Base-by-base conservation (phyloP, 2,329 filamentous ascomycete species). In the Pseudogymnoascus sp. region DNA sequence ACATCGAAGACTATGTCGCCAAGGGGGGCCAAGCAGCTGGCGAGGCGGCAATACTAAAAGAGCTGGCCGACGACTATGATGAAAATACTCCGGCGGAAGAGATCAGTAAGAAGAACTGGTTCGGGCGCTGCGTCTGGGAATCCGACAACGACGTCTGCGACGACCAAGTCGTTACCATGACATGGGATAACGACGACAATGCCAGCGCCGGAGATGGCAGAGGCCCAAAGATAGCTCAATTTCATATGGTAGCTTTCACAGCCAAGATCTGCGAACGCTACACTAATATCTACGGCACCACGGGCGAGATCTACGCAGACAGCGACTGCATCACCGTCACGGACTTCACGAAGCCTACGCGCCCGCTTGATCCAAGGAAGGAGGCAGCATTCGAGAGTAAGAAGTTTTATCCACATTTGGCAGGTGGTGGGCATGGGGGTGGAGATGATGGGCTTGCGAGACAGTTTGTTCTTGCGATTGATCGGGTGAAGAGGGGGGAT, bases 171-270 rank as follows among this genome's bases (percentile, higher is more conserved):
- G 94, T 97, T 17, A 93, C 89, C 0, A 84, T 97, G 60, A 85
- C 83, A 3, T 97, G 93, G 92, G 88, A 92, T 10, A 90, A 95
- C 47, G 86, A 89, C 63, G 69, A 73, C 11, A 24, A 50, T 11
- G 57, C 37, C 35, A 59, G 21, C 13, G 10, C 33, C 7, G 15
- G 40, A 5, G 39, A 59, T 36, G 47, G 60, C n/a, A 78, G 85
- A 24, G 84, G 84, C 1, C 84, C 90, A 44, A 97, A 97, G 76
- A 91, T 88, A 13, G 93, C 92, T 0, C 86, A 86, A 1, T 89
- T 97, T 72, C 93, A 97, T 74, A 97, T 97, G 93, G 87, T 93
- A 2, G 92, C 93, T 1, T 90, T 92, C 64, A 96, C 92, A 0
- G 86, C 90, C 70, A 87, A 88, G 71, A 88, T 95, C 67, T 97